Percentiles rank a stretch among this genome's conserved stretches.
phyloP scores from a whole-genome alignment of 768 basidiomycete species.

The Leccinellum luteum region DNA sequence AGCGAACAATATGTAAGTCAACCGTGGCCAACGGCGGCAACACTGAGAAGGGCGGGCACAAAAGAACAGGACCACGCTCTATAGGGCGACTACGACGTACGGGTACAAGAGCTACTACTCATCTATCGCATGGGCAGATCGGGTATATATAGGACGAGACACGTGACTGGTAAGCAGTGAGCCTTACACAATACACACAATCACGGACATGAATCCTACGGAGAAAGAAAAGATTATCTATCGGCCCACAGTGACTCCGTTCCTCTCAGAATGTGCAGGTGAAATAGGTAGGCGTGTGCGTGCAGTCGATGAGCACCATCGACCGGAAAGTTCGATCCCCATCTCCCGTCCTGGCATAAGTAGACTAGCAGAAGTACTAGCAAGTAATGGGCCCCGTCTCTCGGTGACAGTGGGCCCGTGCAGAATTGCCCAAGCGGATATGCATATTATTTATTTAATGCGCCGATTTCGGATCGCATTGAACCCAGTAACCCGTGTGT shows the following conservation, averaged over 20 bases:
- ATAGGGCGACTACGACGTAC: too few relatives aligned
- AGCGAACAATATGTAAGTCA: too few relatives aligned
- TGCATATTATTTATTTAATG: background rate
- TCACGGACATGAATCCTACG: background rate
- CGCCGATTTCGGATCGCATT: constrained; percentile 4
- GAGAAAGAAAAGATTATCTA: constrained; percentile 15
- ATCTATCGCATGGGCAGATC: too few relatives aligned
- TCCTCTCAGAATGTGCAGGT: constrained; percentile 15
- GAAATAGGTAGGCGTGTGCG: constrained; percentile 16
- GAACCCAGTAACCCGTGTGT: constrained; percentile 39
- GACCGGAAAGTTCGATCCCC: constrained; percentile 13
- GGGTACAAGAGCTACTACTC: too few relatives aligned
- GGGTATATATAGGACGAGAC: too few relatives aligned
- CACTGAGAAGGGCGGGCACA: too few relatives aligned
- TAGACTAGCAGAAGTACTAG: constrained; percentile 6
- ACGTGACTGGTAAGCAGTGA: too few relatives aligned
- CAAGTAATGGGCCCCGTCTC: background rate
- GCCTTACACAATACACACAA: background rate
- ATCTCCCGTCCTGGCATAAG: constrained; percentile 16
- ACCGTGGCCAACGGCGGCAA: too few relatives aligned
- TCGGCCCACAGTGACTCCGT: background rate
- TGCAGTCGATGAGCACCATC: constrained; percentile 3
- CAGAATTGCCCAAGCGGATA: constrained; percentile 28
- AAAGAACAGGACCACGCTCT: too few relatives aligned
- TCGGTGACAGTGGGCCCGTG: constrained; percentile 9